Evolutionary conservation across 78 protist species (phyloP), one percentile per base, ranked within the genome.

Genomic region (Ministeria vibrans): DNA sequence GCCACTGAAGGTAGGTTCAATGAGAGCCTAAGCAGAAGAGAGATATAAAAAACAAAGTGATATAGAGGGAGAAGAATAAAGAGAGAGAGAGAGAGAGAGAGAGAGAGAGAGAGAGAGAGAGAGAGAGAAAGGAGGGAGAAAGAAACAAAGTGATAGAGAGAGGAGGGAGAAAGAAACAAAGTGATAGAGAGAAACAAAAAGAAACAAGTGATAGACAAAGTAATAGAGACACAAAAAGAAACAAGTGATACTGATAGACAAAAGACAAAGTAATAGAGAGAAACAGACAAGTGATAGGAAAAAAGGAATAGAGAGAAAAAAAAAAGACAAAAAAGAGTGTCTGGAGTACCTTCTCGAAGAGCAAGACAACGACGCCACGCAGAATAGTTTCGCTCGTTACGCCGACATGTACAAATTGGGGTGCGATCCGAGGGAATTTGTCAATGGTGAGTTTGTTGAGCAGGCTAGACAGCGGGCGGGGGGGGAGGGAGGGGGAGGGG

Each of bases 21-120:
- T 51, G 28, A 83, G 78, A 2, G 87, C 87, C 79, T 83, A n/a
- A n/a, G n/a, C n/a, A n/a, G n/a, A n/a, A 20, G 15, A 15, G 55
- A 49, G 55, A 49, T 49, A 15, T 15, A 49, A 49, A 49, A 20
- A 20, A 20, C 55, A 15, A 9, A 9, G 9, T 49, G 9, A 9
- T 20, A 9, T 49, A 9, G 55, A 49, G 55, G 9, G 15, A 49
- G 15, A 49, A 9, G 15, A 9, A 49, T 20, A 49, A 49, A 49
- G n/a, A 49, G n/a, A 15, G n/a, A 49, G n/a, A 9, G 55, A 20
- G 15, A 49, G 9, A 15, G 9, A 15, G n/a, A 20, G 9, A 9
- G 55, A 9, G 55, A 20, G 9, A 15, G 55, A 7, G 55, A 46
- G 13, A 46, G 13, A 46, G 13, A 13, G 7, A 7, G 28, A 46